These are phyloP conservation scores for Xerocomus amazonicus DNA, from an alignment of 1,284 basidiomycete genomes.

Conservation along the genomic window DNA sequence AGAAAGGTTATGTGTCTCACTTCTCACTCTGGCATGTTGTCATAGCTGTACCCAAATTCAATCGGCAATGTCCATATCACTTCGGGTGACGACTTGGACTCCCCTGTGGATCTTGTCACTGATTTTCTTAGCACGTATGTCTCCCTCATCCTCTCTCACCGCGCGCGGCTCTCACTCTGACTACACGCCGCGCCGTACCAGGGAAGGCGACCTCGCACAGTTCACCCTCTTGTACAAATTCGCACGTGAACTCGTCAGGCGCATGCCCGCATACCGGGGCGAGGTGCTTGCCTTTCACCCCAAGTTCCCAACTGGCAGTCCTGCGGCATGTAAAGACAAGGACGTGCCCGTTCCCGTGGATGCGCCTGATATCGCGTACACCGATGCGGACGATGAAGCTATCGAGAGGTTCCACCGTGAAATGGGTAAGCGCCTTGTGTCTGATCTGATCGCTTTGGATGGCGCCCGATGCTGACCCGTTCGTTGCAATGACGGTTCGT, in stretches of 20 bases:
- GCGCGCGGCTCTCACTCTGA: not conserved
- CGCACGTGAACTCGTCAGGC: slow-evolving; percentile 31
- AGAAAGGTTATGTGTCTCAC: not conserved
- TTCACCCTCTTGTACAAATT: slow-evolving; percentile 20
- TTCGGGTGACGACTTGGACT: slow-evolving; percentile 22
- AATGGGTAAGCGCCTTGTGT: slow-evolving; percentile 21
- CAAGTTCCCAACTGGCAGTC: slow-evolving; percentile 43
- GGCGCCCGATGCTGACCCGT: too few relatives aligned
- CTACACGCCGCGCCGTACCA: slow-evolving; percentile 1
- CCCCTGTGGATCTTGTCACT: slow-evolving; percentile 24
- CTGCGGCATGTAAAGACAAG: slow-evolving; percentile 36
- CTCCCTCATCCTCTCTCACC: not conserved
- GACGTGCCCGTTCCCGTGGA: slow-evolving; percentile 39
- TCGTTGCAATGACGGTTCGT: too few relatives aligned
- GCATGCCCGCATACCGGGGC: slow-evolving; percentile 55
- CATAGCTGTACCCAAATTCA: slow-evolving; percentile 29
- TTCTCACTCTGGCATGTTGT: not conserved
- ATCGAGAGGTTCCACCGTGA: slow-evolving; percentile 43
- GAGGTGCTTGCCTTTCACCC: slow-evolving; percentile 49
- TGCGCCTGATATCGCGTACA: slow-evolving; percentile 50
- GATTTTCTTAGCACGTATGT: slow-evolving; percentile 11
- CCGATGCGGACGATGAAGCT: slow-evolving; percentile 51
- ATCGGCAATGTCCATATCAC: slow-evolving; percentile 30
- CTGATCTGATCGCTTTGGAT: too few relatives aligned
- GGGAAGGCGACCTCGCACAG: slow-evolving; percentile 12